Conservation (phyloP, 1,284 basidiomycete genomes). For the Moesziomyces parantarcticus region DNA sequence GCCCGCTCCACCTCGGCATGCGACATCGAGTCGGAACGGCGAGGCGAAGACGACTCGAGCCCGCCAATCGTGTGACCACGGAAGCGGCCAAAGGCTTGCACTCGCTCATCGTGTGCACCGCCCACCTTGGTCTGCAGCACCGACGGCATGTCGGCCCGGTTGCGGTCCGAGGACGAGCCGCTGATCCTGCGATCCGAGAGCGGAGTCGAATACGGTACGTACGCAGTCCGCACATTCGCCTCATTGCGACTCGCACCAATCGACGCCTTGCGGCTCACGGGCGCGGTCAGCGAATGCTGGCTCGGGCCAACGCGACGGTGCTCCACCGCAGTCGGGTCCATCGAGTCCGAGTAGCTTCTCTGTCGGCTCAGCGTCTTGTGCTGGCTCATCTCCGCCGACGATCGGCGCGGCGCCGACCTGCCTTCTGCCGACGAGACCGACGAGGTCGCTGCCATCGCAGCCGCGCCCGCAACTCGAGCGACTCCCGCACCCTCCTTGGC, state of each 20-base stretch:
- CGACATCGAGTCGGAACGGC: not conserved
- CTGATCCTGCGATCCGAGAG: not conserved
- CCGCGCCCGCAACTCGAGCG: not conserved
- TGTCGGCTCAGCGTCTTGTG: constrained; percentile 31
- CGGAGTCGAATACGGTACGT: constrained; percentile 5
- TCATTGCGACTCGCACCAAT: constrained; percentile 7
- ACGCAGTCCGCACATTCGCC: not conserved
- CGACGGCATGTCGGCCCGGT: constrained; percentile 20
- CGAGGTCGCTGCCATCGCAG: constrained; percentile 7
- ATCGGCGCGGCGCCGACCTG: not conserved
- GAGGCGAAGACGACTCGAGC: constrained; percentile 22
- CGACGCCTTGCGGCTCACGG: constrained; percentile 31
- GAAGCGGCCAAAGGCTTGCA: constrained; percentile 5
- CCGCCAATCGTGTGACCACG: constrained; percentile 36
- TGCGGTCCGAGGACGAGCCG: not conserved
- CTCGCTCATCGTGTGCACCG: constrained; percentile 1
- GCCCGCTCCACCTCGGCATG: not conserved
- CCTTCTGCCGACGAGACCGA: constrained; percentile 13
- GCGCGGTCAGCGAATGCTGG: constrained; percentile 22
- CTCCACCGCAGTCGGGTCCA: constrained; percentile 16
- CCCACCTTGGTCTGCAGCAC: constrained; percentile 23
- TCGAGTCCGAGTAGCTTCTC: constrained; percentile 50
- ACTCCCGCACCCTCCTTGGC: not conserved
- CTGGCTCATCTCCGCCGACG: constrained; percentile 6
- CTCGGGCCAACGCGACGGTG: constrained; percentile 19